Conservation (phyloP, 1,284 basidiomycete species). For the Tranzscheliella williamsii region DNA sequence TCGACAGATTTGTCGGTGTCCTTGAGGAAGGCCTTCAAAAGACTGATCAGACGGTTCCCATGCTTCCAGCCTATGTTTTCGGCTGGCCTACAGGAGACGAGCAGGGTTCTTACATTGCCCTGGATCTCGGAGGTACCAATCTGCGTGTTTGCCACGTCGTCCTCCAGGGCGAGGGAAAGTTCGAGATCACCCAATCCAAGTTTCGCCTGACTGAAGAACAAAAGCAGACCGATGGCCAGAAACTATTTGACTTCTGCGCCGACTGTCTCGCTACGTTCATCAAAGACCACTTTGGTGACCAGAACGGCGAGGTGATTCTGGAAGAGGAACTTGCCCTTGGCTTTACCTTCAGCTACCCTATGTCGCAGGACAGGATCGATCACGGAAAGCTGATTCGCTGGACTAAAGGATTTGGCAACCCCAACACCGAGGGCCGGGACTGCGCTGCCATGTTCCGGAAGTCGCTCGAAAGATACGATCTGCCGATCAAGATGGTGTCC, state of each 20-base stretch:
- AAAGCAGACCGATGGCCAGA: constrained; percentile 94
- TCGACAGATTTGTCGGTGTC: constrained; percentile 89
- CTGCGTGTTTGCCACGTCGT: constrained; percentile 95
- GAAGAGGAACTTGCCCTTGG: constrained; percentile 81
- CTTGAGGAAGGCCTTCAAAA: constrained; percentile 85
- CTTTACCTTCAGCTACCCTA: constrained; percentile 74
- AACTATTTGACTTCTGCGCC: constrained; percentile 95
- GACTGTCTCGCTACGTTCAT: constrained; percentile 90
- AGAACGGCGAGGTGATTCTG: constrained; percentile 66
- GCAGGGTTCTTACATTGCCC: constrained; percentile 83
- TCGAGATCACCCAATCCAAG: constrained; percentile 96
- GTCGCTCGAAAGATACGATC: constrained; percentile 71
- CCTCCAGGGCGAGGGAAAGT: constrained; percentile 87
- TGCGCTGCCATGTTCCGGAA: constrained; percentile 89
- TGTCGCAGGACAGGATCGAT: constrained; percentile 80
- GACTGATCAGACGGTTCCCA: constrained; percentile 82
- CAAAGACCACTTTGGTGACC: constrained; percentile 71
- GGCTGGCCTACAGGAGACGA: constrained; percentile 93
- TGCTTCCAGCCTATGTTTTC: constrained; percentile 96
- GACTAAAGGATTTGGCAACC: constrained; percentile 96
- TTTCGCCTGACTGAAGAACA: constrained; percentile 96
- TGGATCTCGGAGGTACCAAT: constrained; percentile 93
- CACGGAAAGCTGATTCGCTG: constrained; percentile 93
- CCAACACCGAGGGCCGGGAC: constrained; percentile 88
- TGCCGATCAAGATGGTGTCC: constrained; percentile 58